Conservation (phyloP, 1,139 yeast genomes). For the Scheffersomyces titani region DNA sequence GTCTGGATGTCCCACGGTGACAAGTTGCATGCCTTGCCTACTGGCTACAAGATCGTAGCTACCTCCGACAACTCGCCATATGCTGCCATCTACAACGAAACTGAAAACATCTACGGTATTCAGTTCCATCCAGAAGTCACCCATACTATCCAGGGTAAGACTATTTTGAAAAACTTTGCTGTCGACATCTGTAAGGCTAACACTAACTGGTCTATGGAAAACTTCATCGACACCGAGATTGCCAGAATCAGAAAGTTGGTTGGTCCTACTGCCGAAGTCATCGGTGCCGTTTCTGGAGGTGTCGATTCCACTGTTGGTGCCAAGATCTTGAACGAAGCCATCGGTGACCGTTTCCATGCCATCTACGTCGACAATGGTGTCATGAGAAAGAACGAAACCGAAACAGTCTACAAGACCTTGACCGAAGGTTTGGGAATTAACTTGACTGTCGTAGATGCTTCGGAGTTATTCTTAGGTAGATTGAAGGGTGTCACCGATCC, state of each 20-base stretch:
- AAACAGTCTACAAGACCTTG: conserved; percentile 80
- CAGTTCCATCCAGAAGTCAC: conserved; percentile 99
- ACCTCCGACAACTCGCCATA: conserved; percentile 92
- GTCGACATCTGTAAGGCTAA: conserved; percentile 82
- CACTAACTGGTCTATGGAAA: conserved; percentile 97
- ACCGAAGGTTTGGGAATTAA: conserved; percentile 93
- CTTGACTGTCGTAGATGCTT: conserved; percentile 91
- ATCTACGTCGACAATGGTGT: conserved; percentile 97
- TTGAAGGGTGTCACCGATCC: conserved; percentile 97
- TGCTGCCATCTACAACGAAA: conserved; percentile 85
- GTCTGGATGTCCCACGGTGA: conserved; percentile 99
- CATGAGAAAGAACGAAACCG: conserved; percentile 92
- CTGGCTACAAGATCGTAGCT: conserved; percentile 87
- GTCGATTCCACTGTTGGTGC: conserved; percentile 99
- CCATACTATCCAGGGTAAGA: conserved; percentile 90
- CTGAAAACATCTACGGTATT: conserved; percentile 81
- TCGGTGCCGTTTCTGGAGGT: conserved; percentile 99
- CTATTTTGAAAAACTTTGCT: conserved; percentile 86
- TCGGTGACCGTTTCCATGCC: conserved; percentile 98
- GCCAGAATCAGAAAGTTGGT: conserved; percentile 86
- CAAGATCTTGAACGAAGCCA: conserved; percentile 95
- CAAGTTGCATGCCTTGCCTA: conserved; percentile 87
- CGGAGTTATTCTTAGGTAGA: conserved; percentile 82
- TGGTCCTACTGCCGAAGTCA: conserved; percentile 98
- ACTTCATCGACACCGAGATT: conserved; percentile 95